These are phyloP conservation scores for Pyrenophora seminiperda DNA, from an alignment of 2,329 filamentous ascomycete genomes.

Conservation along the genomic window DNA sequence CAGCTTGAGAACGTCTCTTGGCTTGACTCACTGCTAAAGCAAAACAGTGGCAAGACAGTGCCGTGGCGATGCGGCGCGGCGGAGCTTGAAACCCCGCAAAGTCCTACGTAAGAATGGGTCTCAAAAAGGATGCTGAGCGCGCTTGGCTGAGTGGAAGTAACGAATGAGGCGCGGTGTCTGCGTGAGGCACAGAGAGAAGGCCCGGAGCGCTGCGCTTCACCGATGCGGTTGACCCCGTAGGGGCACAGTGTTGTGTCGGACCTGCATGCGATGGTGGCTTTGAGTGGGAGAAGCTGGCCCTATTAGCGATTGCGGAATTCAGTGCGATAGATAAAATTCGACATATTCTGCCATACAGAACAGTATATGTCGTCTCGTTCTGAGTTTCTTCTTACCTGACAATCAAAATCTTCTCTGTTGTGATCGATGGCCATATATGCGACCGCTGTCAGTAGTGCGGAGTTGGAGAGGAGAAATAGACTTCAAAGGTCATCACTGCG, in stretches of 20 bases:
- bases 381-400: neutral
- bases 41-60: neutral
- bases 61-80: slow-evolving; percentile 1
- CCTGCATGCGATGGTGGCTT: neutral
- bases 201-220: slow-evolving; percentile 4
- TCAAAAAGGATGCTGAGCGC: neutral
- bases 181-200: slow-evolving; percentile 10
- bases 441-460: neutral
- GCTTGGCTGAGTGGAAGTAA: neutral
- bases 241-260: neutral
- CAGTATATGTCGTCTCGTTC: neutral
- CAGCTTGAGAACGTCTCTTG: neutral
- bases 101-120: neutral
- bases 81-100: neutral
- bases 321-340: neutral
- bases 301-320: neutral
- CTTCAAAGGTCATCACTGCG: too few relatives aligned
- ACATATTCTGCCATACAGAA: neutral
- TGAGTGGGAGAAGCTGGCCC: neutral
- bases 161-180: slow-evolving; percentile 7
- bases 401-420: neutral
- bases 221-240: slow-evolving; percentile 9
- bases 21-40: neutral
- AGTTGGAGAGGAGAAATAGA: neutral
- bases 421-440: neutral